Evolutionary conservation across 495 filamentous ascomycete genomes (phyloP), one percentile per base, ranked within the genome.

Genomic region (Annulohypoxylon nitens): DNA sequence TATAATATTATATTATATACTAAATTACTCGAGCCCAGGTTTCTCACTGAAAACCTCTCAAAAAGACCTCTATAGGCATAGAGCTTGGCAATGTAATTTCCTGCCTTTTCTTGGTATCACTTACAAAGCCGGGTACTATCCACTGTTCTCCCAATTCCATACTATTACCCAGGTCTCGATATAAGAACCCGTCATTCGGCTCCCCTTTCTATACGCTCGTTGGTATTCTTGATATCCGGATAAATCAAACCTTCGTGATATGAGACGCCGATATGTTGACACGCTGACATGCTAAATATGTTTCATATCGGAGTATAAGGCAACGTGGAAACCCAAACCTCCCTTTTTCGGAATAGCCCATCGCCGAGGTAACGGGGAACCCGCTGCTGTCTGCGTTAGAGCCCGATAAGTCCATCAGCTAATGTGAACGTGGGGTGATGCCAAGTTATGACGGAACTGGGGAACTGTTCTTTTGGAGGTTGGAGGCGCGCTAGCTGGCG

Each of bases 401-500:
- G 1, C 6, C 18, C 53, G 14, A 12, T 12, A 5, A 20, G 51
- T 48, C 16, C 64, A 67, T 26, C 53, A 30, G 45, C 59, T 75
- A 62, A 43, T 64, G 16, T 67, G 58, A n/a, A 70, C 26, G 7
- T 43, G 65, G 1, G 66, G 57, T 7, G 71, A 67, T n/a, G 69
- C 39, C 14, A 39, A 11, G 34, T 53, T 67, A 50, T 53, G 57
- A 12, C 33, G 50, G 23, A 71, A 36, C 33, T 64, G 72, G 36
- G 59, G 26, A 2, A 61, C 12, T 37, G 63, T 36, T 50, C 57
- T 69, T 25, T 61, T 57, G 1, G 41, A 12, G 2, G 58, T 48
- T 16, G 61, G 69, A 5, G 69, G 57, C 4, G 61, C 48, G 37
- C 37, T 64, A 33, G 64, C 70, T 36, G 75, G 70, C 48, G 71